Evolutionary conservation across 2,329 filamentous ascomycete genomes (phyloP).

Genomic region (Daldinia sp.): DNA sequence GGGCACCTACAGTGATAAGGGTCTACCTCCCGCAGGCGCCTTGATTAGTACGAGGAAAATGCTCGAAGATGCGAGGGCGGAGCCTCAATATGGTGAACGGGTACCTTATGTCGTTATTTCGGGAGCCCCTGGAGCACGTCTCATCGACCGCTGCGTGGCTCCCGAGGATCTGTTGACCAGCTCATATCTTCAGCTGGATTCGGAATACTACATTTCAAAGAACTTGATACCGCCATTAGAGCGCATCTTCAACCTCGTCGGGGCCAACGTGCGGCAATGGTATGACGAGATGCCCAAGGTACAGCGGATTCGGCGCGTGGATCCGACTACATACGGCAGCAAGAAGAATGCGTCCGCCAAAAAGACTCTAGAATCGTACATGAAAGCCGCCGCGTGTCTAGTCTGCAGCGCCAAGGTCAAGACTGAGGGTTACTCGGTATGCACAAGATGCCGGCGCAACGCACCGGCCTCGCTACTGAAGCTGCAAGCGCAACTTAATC

Average conservation of each 20-base stretch:
- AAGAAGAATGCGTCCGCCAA: constrained; percentile 50
- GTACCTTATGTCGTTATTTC: constrained; percentile 94
- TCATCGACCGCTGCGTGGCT: constrained; percentile 89
- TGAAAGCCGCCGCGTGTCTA: constrained; percentile 81
- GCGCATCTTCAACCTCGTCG: constrained; percentile 95
- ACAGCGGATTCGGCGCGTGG: constrained; percentile 75
- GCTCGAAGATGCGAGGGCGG: constrained; percentile 83
- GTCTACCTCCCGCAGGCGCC: constrained; percentile 83
- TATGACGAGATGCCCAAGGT: constrained; percentile 97
- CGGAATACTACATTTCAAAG: constrained; percentile 96
- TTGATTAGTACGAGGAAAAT: constrained; percentile 87
- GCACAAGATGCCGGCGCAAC: constrained; percentile 62
- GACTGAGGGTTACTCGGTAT: constrained; percentile 56
- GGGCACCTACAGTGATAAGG: constrained; percentile 85
- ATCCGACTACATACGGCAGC: constrained; percentile 46
- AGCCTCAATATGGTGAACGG: constrained; percentile 94
- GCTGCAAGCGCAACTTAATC: constrained; percentile 68
- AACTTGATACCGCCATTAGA: constrained; percentile 95
- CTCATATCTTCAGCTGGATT: constrained; percentile 81
- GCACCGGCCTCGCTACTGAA: constrained; percentile 68
- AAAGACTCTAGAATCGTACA: constrained; percentile 92
- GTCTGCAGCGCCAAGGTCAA: constrained; percentile 71
- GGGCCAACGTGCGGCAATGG: constrained; percentile 89
- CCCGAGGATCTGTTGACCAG: constrained; percentile 83
- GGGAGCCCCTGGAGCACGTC: constrained; percentile 82